Evolutionary conservation across 495 filamentous ascomycete species (phyloP), one percentile per base, ranked within the genome.

Genomic region (Trichoderma parareesei): DNA sequence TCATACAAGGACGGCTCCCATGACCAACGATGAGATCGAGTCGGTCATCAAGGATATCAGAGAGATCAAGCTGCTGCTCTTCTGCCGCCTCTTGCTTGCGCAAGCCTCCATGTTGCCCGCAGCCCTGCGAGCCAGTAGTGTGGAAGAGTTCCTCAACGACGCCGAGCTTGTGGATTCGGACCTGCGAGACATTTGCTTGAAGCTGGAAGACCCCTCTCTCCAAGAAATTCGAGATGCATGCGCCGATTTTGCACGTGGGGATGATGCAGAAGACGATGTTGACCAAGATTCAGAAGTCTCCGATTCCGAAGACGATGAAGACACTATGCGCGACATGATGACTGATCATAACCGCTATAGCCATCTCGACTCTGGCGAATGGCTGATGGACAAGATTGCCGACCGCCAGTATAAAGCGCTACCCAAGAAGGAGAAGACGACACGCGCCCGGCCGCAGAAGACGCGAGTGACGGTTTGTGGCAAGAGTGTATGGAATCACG

Each of bases 401-500:
- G n/a, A 18, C 13, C 60, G 10, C 14, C 38, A 27, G 27, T 27
- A 27, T 27, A 27, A 27, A 27, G 27, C 27, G 1, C 27, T 27
- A 27, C 27, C 27, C 27, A 27, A 27, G 27, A 27, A 2, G 27
- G 27, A 27, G 27, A 27, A 27, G 27, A 27, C 27, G 27, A 27
- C 27, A 27, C 27, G 27, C 27, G 27, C 27, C 27, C 27, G 27
- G 27, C 27, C 60, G 10, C 60, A 71, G 53, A 80, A 77, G 64
- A 75, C 80, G 66, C 76, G 76, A 60, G 75, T 84, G 41, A 78
- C 69, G 41, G 69, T 85, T 35, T 84, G 81, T 65, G 81, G 82
- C 11, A 75, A 73, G 62, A 76, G 72, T 65, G 81, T 85, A 64
- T 82, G 80, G 72, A 83, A 85, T 64, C 81, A 84, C 66, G 78